Percentiles rank a stretch among this genome's conserved stretches.
These are phyloP conservation scores for Rubia tinctorum DNA, from an alignment of 305 asterid species.

Conservation along the genomic window DNA sequence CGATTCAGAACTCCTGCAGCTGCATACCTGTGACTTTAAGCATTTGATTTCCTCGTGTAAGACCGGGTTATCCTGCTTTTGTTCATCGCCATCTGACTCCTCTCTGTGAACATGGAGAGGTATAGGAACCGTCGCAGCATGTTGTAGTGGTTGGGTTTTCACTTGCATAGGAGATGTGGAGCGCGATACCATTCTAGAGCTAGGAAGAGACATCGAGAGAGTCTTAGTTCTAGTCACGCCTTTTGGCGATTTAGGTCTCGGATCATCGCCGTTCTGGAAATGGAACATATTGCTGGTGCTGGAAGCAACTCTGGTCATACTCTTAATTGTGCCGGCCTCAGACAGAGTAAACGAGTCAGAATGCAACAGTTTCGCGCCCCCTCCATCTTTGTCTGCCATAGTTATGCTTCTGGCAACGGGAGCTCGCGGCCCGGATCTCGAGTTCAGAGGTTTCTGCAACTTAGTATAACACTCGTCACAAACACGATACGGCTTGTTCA, in stretches of 20 bases:
- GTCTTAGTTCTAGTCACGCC: conserved; percentile 39
- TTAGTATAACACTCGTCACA: conserved; percentile 84
- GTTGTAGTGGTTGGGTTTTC: conserved; percentile 42
- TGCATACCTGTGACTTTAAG: conserved; percentile 71
- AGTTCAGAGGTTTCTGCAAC: conserved; percentile 49
- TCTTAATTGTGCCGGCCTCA: conserved; percentile 33
- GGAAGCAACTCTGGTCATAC: conserved; percentile 28
- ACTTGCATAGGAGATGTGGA: conserved; percentile 57
- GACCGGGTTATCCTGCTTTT: conserved; percentile 37
- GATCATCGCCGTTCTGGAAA: conserved; percentile 38
- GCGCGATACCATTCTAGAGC: conserved; percentile 46
- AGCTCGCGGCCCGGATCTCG: conserved; percentile 33
- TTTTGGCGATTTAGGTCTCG: conserved; percentile 51
- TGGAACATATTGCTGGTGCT: conserved; percentile 42
- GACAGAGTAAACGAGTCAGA: conserved; percentile 55
- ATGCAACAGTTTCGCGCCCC: conserved; percentile 48
- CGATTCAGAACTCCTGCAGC: background rate
- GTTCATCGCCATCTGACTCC: conserved; percentile 39
- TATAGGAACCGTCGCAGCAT: conserved; percentile 33
- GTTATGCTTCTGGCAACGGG: conserved; percentile 42
- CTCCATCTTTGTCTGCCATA: conserved; percentile 37
- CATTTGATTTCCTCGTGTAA: conserved; percentile 54
- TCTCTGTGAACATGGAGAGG: conserved; percentile 29
- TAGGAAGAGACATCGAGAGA: conserved; percentile 41
- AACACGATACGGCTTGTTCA: conserved; percentile 80